These are phyloP conservation scores for Simmondsia chinensis DNA, from an alignment of 148 eudicot species.

Conservation along the genomic window DNA sequence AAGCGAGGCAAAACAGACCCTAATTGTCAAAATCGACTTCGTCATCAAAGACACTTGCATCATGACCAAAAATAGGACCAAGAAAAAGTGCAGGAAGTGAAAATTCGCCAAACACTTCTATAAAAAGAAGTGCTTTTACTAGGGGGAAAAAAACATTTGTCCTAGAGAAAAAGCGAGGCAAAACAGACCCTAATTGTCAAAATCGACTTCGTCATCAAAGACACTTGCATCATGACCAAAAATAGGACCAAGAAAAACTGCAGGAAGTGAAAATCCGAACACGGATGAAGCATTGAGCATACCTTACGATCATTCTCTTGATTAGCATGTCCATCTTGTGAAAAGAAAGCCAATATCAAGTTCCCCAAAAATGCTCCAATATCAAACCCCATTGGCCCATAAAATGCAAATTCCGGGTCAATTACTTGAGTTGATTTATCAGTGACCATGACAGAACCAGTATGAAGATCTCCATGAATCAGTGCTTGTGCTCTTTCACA, in stretches of 20 bases:
- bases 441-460: slow-evolving; percentile 91
- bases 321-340: slow-evolving; percentile 83
- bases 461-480: slow-evolving; percentile 92
- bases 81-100: background rate
- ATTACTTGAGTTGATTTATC: slow-evolving; percentile 82
- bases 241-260: no score
- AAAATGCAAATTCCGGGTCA: slow-evolving; percentile 93
- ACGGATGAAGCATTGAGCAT: slow-evolving; percentile 1
- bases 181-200: background rate
- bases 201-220: no score
- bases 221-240: no score
- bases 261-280: background rate
- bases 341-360: slow-evolving; percentile 70
- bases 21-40: background rate
- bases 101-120: no score
- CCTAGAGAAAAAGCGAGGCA: background rate
- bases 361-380: slow-evolving; percentile 91
- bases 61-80: no score
- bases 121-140: no score
- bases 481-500: slow-evolving; percentile 94
- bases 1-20: background rate
- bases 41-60: no score
- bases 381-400: slow-evolving; percentile 95
- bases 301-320: slow-evolving; percentile 58
- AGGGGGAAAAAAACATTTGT: no score